Conservation (phyloP, 2,329 filamentous ascomycete genomes). For the Pseudocercospora fijiensis region DNA sequence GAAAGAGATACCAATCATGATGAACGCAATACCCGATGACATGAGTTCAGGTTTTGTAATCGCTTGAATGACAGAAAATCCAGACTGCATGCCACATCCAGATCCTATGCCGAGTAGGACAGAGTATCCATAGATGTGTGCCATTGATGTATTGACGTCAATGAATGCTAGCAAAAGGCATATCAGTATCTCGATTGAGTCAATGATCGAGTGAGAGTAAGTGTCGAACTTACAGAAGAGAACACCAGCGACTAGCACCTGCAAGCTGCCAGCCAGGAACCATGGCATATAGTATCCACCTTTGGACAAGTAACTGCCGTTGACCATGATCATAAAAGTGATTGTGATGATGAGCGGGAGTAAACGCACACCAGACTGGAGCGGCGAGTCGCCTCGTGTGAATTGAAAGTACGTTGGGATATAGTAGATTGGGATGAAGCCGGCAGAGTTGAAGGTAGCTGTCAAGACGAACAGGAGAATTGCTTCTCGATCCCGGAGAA, state of each 20-base stretch:
- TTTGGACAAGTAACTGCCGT: constrained; percentile 4
- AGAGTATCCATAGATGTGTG: constrained; percentile 16
- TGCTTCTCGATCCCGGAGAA: constrained; percentile 46
- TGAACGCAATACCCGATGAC: too few relatives aligned
- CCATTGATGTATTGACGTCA: constrained; percentile 12
- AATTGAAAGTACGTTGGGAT: constrained; percentile 58
- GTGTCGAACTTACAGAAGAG: not conserved
- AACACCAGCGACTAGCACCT: constrained; percentile 14
- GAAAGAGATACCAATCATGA: too few relatives aligned
- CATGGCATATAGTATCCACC: constrained; percentile 11
- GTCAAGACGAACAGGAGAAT: constrained; percentile 47
- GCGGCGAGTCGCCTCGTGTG: constrained; percentile 44
- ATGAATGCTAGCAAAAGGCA: constrained; percentile 9
- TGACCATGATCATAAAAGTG: constrained; percentile 38
- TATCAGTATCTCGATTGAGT: too few relatives aligned
- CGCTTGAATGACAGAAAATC: not conserved
- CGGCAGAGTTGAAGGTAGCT: constrained; percentile 29
- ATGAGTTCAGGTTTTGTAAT: not conserved
- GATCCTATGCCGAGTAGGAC: constrained; percentile 18
- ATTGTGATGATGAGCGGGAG: constrained; percentile 46
- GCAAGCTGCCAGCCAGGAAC: constrained; percentile 17
- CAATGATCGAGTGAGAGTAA: too few relatives aligned
- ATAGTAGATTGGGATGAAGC: constrained; percentile 48
- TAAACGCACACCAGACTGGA: constrained; percentile 45
- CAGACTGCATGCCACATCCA: constrained; percentile 12